phyloP scores from a whole-genome alignment of 148 eudicot genomes.

The Heliamphora exappendiculata region DNA sequence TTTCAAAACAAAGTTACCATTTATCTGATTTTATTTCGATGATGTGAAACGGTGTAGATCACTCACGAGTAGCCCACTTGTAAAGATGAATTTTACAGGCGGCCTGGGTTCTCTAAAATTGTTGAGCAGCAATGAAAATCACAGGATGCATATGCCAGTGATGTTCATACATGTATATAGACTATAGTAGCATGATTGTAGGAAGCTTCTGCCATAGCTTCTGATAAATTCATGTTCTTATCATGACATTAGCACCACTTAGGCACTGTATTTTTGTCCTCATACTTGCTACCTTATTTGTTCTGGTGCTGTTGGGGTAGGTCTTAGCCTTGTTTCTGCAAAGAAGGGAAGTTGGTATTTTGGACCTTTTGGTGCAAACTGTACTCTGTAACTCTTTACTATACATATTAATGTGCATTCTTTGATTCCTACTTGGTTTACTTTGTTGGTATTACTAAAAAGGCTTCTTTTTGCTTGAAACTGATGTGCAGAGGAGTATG shows the following conservation, averaged over 20 bases:
- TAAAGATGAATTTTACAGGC: neutral
- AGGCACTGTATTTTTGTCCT: neutral
- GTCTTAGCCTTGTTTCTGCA: neutral
- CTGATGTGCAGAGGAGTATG: conserved; percentile 66
- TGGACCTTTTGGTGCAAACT: neutral
- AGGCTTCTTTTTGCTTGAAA: conserved; percentile 11
- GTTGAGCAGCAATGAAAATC: conserved; percentile 1
- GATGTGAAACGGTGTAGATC: neutral
- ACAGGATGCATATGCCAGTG: neutral
- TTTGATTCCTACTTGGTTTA: neutral
- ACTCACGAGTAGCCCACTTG: neutral
- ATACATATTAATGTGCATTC: neutral
- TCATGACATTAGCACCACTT: conserved; percentile 2
- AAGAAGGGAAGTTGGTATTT: neutral
- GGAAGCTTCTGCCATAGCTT: conserved; percentile 7
- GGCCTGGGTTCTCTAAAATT: neutral
- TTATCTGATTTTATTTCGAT: neutral
- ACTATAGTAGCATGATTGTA: neutral
- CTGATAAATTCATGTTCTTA: neutral
- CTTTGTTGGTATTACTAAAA: neutral
- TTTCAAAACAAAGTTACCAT: neutral
- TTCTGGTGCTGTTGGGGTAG: neutral
- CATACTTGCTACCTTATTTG: neutral
- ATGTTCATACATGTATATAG: neutral
- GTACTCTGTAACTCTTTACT: neutral